A percentile compares a stretch with the other conserved stretches of the same genome.
These are phyloP conservation scores for Przewalskia tangutica DNA, from an alignment of 257 asterid species.

Conservation along the genomic window DNA sequence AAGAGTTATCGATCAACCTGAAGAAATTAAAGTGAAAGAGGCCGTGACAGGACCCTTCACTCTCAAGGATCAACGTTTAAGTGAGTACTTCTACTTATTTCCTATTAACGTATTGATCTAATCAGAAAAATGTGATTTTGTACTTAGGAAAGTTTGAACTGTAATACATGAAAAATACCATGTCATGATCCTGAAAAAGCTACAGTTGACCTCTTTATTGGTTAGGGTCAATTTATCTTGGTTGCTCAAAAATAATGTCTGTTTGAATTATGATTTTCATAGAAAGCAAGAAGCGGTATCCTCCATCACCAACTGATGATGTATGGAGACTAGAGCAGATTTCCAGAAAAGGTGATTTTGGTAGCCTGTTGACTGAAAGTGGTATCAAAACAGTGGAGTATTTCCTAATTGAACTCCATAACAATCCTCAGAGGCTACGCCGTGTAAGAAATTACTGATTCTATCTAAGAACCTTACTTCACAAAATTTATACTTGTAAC, in stretches of 20 bases:
- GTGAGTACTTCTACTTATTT: background rate
- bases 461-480: background rate
- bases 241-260: background rate
- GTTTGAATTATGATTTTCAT: background rate
- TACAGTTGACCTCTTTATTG: too few relatives aligned
- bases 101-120: background rate
- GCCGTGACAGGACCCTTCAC: background rate
- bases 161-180: too few relatives aligned
- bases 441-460: background rate
- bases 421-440: background rate
- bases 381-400: conserved; percentile 3
- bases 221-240: too few relatives aligned
- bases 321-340: conserved; percentile 14
- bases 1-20: background rate
- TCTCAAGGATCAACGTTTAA: conserved; percentile 7
- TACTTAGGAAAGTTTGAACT: too few relatives aligned
- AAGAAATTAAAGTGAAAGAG: background rate
- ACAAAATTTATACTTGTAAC: background rate
- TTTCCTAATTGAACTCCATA: background rate
- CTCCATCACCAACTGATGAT: conserved; percentile 15
- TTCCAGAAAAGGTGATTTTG: background rate
- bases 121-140: too few relatives aligned
- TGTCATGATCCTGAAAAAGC: too few relatives aligned
- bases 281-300: conserved; percentile 11
- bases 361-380: background rate